Base-by-base conservation (phyloP, 352 stramenopile genomes). In the Phytophthora cactorum region DNA sequence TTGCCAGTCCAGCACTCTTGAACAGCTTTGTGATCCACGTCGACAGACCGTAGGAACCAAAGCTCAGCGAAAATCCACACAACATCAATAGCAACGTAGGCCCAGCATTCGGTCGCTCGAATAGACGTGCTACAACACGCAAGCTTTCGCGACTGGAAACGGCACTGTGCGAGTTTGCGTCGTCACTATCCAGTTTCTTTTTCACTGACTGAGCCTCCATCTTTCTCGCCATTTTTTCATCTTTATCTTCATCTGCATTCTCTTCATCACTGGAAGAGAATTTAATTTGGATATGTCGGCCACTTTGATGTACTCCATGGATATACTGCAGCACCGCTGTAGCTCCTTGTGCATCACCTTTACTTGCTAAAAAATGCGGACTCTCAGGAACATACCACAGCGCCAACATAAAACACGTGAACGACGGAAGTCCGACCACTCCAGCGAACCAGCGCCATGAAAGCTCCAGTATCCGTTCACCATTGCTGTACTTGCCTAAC, bases 1-100 rank as follows among this genome's bases (percentile, higher is more conserved):
- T 89, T 61, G 87, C 82, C n/a, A 97, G 73, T 28, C 96, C 75
- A 38, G 97, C 82, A 31, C 74, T 82, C 52, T 93, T 68, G 77
- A 98, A 98, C 0, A 98, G 63, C 57, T 90, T 97, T 31, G 96
- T 97, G 62, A 98, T 98, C 94, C 94, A 98, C 27, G 92, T 97
- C 8, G 90, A 91, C 22, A 98, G 73, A 11, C 93, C 93, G 66
- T 98, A 98, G 11, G 88, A 97, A 32, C 90, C 91, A 81, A 98
- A 97, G 38, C 81, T 92, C 7, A 93, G 72, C 27, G 79, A 91
- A 63, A 81, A 92, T 1, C 79, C 82, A 52, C 78, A 89, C 28
- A 88, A 36, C 80, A 93, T 89, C 32, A 93, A 78, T 39, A 93
- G 31, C 36, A 91, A 50, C 8, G 86, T 93, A 6, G 73, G 68